phyloP scores from a whole-genome alignment of 2,329 filamentous ascomycete species.

The Talaromyces pinophilus region DNA sequence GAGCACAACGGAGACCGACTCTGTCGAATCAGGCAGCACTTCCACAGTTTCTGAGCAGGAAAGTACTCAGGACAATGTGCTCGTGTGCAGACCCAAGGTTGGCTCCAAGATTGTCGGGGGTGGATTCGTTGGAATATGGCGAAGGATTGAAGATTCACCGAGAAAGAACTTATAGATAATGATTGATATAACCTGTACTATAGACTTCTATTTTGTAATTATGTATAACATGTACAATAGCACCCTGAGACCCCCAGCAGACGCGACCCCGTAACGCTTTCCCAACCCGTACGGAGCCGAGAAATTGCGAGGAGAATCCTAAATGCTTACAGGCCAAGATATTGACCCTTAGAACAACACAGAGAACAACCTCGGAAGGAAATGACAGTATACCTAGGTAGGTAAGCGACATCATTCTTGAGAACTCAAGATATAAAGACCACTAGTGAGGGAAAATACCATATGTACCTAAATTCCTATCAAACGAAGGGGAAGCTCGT shows the following conservation, averaged over 20 bases:
- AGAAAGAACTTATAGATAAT: background rate
- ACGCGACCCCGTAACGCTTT: too few species aligned
- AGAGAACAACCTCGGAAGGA: too few species aligned
- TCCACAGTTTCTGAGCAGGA: conserved; percentile 22
- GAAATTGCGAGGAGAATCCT: too few species aligned
- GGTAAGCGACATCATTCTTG: too few species aligned
- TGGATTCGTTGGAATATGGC: conserved; percentile 55
- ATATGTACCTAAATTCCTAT: too few species aligned
- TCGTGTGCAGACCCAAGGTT: conserved; percentile 57
- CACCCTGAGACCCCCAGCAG: background rate
- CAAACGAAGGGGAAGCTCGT: too few species aligned
- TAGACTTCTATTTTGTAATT: background rate
- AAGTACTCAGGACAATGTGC: conserved; percentile 35
- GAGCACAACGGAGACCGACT: conserved; percentile 21
- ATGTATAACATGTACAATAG: conserved; percentile 2
- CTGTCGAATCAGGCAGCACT: background rate
- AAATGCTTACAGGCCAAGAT: too few species aligned
- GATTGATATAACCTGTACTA: background rate
- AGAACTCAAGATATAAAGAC: too few species aligned
- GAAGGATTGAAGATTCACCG: conserved; percentile 40
- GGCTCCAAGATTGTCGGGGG: conserved; percentile 51
- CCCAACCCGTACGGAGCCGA: too few species aligned
- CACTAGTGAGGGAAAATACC: too few species aligned
- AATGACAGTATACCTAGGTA: too few species aligned
- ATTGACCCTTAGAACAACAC: too few species aligned